phyloP scores from a whole-genome alignment of 192 early-diverging fungal species.

The Umbelopsis sp. region DNA sequence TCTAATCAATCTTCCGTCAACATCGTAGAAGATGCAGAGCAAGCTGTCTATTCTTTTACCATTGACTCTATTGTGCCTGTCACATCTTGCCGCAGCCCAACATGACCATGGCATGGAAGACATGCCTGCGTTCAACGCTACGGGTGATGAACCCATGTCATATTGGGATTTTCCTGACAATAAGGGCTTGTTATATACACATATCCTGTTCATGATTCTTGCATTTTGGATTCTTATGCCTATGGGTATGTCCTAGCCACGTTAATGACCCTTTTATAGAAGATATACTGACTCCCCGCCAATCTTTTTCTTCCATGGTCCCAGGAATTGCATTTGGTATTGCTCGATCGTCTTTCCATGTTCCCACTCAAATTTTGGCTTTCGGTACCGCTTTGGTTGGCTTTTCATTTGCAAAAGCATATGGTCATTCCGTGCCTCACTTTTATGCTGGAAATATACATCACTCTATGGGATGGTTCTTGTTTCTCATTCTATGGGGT shows the following conservation, averaged over 20 bases:
- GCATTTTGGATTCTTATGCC: conserved; percentile 41
- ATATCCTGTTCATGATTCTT: conserved; percentile 38
- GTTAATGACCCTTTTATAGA: neutral
- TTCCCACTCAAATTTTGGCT: conserved; percentile 32
- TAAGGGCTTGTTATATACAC: conserved; percentile 30
- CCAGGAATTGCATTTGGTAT: conserved; percentile 40
- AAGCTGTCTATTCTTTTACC: neutral
- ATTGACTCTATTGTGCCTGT: neutral
- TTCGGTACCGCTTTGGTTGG: conserved; percentile 28
- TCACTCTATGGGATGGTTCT: conserved; percentile 34
- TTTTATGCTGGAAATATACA: conserved; percentile 36
- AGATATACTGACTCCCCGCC: neutral
- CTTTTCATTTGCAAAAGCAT: conserved; percentile 34
- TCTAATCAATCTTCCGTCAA: neutral
- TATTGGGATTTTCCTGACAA: conserved; percentile 30
- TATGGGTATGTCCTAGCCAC: conserved; percentile 23
- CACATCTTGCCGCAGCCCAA: conserved; percentile 20
- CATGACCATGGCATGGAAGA: conserved; percentile 20
- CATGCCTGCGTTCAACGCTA: conserved; percentile 33
- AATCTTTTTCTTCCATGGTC: too few species aligned
- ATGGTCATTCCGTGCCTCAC: conserved; percentile 35
- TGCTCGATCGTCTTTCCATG: conserved; percentile 35
- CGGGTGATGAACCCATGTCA: conserved; percentile 37
- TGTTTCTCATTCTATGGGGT: conserved; percentile 30
- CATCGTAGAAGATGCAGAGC: neutral